A percentile compares a stretch with the other conserved stretches of the same genome.
Conservation (phyloP, 352 stramenopile genomes). For the Pythium aquatile region DNA sequence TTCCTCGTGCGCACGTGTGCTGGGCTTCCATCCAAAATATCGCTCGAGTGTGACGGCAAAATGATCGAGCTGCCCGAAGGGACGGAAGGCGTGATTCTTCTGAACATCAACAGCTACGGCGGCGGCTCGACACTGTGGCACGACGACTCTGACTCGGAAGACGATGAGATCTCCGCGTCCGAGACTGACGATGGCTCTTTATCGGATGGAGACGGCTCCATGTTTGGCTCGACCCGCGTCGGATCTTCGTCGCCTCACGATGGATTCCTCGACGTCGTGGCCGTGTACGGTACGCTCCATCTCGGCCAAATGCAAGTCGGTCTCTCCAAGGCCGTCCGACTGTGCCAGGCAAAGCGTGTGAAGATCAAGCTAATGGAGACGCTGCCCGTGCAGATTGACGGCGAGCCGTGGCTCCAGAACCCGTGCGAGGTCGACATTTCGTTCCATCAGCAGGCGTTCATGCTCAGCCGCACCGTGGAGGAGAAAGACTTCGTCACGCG, state of each 20-base stretch:
- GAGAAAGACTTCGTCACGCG: slow-evolving; percentile 79
- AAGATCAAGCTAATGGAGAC: slow-evolving; percentile 59
- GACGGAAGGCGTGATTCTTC: slow-evolving; percentile 83
- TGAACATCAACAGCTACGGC: slow-evolving; percentile 89
- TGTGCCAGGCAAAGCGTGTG: slow-evolving; percentile 72
- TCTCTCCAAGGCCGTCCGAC: slow-evolving; percentile 71
- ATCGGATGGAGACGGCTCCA: slow-evolving; percentile 27
- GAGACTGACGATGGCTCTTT: slow-evolving; percentile 31
- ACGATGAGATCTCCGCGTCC: slow-evolving; percentile 31
- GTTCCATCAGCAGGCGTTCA: slow-evolving; percentile 83
- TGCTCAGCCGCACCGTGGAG: slow-evolving; percentile 74
- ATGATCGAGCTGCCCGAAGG: slow-evolving; percentile 61
- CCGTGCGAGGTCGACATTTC: slow-evolving; percentile 79
- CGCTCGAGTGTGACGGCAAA: slow-evolving; percentile 80
- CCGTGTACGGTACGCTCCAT: slow-evolving; percentile 91
- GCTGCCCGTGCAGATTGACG: slow-evolving; percentile 91
- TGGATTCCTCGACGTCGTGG: slow-evolving; percentile 92
- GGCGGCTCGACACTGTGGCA: slow-evolving; percentile 88
- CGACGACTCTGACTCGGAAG: slow-evolving; percentile 66
- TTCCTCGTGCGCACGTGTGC: slow-evolving; percentile 85
- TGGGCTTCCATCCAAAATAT: slow-evolving; percentile 69
- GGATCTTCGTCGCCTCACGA: slow-evolving; percentile 83
- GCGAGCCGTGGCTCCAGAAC: slow-evolving; percentile 93
- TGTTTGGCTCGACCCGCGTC: slow-evolving; percentile 28
- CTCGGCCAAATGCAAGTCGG: slow-evolving; percentile 93